phyloP scores from a whole-genome alignment of 108 stramenopile genomes.

The Nitzschia inconspicua region DNA sequence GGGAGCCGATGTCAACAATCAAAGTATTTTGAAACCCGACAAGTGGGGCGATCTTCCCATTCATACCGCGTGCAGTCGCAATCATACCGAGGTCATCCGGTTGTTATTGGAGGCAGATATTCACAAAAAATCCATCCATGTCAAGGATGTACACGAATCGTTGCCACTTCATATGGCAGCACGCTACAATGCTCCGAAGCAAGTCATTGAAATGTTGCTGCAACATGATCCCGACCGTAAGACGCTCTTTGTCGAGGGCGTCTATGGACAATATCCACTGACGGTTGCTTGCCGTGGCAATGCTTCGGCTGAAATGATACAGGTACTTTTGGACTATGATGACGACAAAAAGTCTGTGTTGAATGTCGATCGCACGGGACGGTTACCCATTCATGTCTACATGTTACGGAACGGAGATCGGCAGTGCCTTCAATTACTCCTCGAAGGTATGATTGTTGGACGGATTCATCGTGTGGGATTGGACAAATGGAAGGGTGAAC shows the following conservation, averaged over 20 bases:
- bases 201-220: slow-evolving; percentile 48
- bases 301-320: slow-evolving; percentile 31
- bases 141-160: slow-evolving; percentile 44
- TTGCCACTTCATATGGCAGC: slow-evolving; percentile 59
- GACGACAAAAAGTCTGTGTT: slow-evolving; percentile 35
- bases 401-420: slow-evolving; percentile 25
- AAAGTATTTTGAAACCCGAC: slow-evolving; percentile 38
- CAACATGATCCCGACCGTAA: slow-evolving; percentile 20
- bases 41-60: slow-evolving; percentile 53
- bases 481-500: slow-evolving; percentile 48
- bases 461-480: slow-evolving; percentile 47
- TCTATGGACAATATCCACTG: slow-evolving; percentile 56
- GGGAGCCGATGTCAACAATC: slow-evolving; percentile 41
- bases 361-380: slow-evolving; percentile 41
- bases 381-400: slow-evolving; percentile 57
- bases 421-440: slow-evolving; percentile 6
- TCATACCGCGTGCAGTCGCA: slow-evolving; percentile 28
- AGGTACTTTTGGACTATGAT: slow-evolving; percentile 40
- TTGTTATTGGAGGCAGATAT: slow-evolving; percentile 52
- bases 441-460: slow-evolving; percentile 48
- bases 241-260: slow-evolving; percentile 32
- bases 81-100: slow-evolving; percentile 34
- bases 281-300: slow-evolving; percentile 60
- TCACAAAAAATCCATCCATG: slow-evolving; percentile 33
- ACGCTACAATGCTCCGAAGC: slow-evolving; percentile 49